Conservation (phyloP, 2,329 filamentous ascomycete genomes). For the Emmonsia crescens region DNA sequence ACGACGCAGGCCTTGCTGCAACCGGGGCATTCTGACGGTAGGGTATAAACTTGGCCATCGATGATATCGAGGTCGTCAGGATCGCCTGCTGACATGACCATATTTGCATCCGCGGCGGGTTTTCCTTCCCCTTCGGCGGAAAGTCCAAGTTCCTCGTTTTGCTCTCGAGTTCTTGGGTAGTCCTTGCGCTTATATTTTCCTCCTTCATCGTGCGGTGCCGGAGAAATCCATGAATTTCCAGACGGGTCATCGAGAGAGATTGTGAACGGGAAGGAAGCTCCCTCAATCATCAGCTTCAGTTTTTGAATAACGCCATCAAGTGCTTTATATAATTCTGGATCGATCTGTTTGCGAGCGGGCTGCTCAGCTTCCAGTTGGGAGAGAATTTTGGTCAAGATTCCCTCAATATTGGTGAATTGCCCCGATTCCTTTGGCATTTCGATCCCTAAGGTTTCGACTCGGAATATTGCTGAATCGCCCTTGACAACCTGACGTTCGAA, state of each 20-base stretch:
- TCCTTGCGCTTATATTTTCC: constrained; percentile 83
- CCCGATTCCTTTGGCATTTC: constrained; percentile 87
- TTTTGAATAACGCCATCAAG: constrained; percentile 65
- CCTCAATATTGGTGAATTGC: constrained; percentile 88
- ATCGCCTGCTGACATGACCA: constrained; percentile 39
- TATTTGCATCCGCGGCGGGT: constrained; percentile 16
- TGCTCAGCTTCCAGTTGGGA: constrained; percentile 75
- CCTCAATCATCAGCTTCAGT: constrained; percentile 64
- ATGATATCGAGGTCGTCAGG: constrained; percentile 69
- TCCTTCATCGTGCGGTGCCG: constrained; percentile 61
- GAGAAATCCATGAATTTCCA: constrained; percentile 94
- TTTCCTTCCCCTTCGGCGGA: constrained; percentile 35
- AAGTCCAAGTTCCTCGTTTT: constrained; percentile 78
- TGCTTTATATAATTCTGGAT: constrained; percentile 68
- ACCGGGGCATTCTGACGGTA: constrained; percentile 83
- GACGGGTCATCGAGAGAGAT: constrained; percentile 81
- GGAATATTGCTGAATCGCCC: constrained; percentile 74
- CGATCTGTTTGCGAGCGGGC: constrained; percentile 63
- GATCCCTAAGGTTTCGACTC: constrained; percentile 81
- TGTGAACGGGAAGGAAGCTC: constrained; percentile 75
- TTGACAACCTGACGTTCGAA: constrained; percentile 84
- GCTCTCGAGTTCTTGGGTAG: constrained; percentile 69
- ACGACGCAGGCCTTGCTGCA: constrained; percentile 79
- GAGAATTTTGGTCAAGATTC: constrained; percentile 65
- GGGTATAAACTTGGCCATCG: constrained; percentile 84